Percentiles rank a stretch among this genome's conserved stretches.
These are phyloP conservation scores for Auriscalpium orientale DNA, from an alignment of 768 basidiomycete genomes.

Conservation along the genomic window DNA sequence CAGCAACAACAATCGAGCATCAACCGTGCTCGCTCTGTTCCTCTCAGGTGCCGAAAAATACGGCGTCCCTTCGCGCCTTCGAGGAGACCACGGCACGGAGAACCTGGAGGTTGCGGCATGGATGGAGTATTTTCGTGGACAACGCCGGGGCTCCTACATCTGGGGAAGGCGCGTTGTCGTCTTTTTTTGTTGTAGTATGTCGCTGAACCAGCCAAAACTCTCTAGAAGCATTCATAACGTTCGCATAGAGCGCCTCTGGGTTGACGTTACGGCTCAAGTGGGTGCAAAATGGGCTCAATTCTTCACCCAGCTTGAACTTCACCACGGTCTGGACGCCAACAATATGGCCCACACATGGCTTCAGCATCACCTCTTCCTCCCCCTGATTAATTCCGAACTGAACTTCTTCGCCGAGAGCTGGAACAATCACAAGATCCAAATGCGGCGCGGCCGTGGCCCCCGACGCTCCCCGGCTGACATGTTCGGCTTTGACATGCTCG, in stretches of 20 bases:
- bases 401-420: conserved; percentile 10
- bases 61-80: conserved; percentile 14
- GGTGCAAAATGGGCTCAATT: conserved; percentile 18
- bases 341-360: conserved; percentile 21
- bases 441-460: conserved; percentile 4
- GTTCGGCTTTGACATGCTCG: conserved; percentile 17
- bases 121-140: conserved; percentile 18
- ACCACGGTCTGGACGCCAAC: conserved; percentile 18
- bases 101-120: conserved; percentile 19
- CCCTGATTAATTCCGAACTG: conserved; percentile 12
- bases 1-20: conserved; percentile 22
- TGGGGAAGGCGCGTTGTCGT: conserved; percentile 15
- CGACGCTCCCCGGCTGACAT: conserved; percentile 18
- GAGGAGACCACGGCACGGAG: conserved; percentile 24
- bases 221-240: conserved; percentile 19
- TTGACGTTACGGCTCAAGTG: conserved; percentile 18
- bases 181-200: background rate
- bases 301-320: conserved; percentile 16
- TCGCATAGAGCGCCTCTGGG: conserved; percentile 22
- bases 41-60: too few species aligned
- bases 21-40: conserved; percentile 3
- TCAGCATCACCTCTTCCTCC: conserved; percentile 22
- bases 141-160: conserved; percentile 19
- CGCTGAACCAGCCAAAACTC: background rate
- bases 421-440: conserved; percentile 17